phyloP scores from a whole-genome alignment of 495 filamentous ascomycete genomes.

The Cladorrhinum samala region DNA sequence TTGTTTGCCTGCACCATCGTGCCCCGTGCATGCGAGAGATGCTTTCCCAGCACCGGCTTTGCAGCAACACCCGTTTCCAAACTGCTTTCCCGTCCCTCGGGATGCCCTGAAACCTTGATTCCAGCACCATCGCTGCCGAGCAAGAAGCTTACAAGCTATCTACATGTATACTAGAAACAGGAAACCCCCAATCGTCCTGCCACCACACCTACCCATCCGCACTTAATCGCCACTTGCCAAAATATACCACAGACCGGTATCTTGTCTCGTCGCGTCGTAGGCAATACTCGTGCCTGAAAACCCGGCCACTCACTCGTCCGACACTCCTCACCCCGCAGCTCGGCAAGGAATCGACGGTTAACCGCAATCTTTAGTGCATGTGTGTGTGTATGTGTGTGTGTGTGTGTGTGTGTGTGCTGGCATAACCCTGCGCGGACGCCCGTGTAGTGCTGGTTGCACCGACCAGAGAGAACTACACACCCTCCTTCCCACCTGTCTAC shows the following conservation, averaged over 20 bases:
- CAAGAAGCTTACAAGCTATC: background rate
- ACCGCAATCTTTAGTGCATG: background rate
- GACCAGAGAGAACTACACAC: too few species aligned
- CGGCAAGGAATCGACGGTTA: background rate
- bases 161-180: background rate
- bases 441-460: too few species aligned
- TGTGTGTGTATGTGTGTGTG: background rate
- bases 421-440: background rate
- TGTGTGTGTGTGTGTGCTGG: background rate
- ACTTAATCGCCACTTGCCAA: background rate
- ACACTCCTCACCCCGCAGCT: background rate
- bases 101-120: background rate
- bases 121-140: background rate
- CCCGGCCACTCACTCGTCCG: too few species aligned
- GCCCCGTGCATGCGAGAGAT: background rate
- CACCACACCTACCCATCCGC: background rate
- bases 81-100: background rate
- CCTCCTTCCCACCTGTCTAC: background rate
- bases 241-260: background rate
- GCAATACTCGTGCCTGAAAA: too few species aligned
- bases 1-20: constrained; percentile 8
- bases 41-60: background rate
- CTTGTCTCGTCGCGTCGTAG: too few species aligned
- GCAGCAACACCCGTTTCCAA: background rate
- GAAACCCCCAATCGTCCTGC: background rate